These are phyloP conservation scores for Rauvolfia tetraphylla DNA, from an alignment of 257 asterid genomes.

Conservation along the genomic window DNA sequence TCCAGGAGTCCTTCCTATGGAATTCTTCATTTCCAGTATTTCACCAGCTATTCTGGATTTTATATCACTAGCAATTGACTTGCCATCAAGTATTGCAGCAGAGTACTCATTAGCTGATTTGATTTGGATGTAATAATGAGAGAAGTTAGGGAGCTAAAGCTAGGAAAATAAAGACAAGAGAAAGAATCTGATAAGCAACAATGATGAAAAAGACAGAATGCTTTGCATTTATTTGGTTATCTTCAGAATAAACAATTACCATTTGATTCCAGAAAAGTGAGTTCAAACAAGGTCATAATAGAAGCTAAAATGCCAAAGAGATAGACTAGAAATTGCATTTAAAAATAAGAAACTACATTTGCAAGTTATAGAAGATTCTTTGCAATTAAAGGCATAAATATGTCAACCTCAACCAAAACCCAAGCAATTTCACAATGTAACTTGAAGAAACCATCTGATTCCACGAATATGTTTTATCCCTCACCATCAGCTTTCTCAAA, in stretches of 20 bases:
- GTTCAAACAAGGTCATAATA: background rate
- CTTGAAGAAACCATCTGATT: background rate
- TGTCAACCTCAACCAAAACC: background rate
- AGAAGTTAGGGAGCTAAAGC: background rate
- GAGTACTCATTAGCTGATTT: constrained; percentile 15
- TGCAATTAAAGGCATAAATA: background rate
- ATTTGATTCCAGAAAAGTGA: background rate
- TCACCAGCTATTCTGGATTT: constrained; percentile 23
- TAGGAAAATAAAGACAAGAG: background rate
- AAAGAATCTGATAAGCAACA: background rate
- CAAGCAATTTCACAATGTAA: background rate
- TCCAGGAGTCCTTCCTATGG: constrained; percentile 18
- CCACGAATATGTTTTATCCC: background rate
- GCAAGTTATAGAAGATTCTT: background rate
- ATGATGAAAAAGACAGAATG: background rate
- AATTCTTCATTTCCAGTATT: constrained; percentile 21
- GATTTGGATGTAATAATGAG: background rate
- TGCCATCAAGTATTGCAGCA: constrained; percentile 17
- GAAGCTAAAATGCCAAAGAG: background rate
- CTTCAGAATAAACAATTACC: background rate
- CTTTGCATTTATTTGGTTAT: background rate
- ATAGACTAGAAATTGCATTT: background rate
- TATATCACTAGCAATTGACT: constrained; percentile 18
- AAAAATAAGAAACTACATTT: background rate
- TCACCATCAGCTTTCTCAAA: no score